These are phyloP conservation scores for Chytriomyces sp. DNA, from an alignment of 192 early-diverging fungal species.

Conservation along the genomic window DNA sequence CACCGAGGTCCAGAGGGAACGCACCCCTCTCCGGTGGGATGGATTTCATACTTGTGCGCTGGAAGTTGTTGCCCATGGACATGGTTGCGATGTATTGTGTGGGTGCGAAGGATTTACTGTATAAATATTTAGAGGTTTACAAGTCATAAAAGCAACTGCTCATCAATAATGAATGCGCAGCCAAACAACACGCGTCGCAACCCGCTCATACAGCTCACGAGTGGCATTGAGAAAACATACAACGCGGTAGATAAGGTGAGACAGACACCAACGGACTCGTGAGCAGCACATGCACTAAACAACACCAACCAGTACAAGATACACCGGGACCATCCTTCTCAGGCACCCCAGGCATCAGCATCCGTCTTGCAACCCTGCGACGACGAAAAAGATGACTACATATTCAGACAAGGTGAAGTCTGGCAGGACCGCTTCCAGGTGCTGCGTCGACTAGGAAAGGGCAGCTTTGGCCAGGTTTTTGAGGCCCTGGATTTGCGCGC, in stretches of 20 bases:
- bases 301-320: background rate
- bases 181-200: background rate
- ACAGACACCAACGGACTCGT: too few species aligned
- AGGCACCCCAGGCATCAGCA: background rate
- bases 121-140: background rate
- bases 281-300: background rate
- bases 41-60: conserved; percentile 39
- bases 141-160: background rate
- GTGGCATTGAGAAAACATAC: background rate
- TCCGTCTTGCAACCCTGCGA: conserved; percentile 18
- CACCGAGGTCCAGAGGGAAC: conserved; percentile 88
- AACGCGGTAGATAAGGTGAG: background rate
- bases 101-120: too few species aligned
- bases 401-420: conserved; percentile 33
- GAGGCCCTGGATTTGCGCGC: conserved; percentile 25
- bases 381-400: conserved; percentile 45
- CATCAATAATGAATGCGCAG: background rate
- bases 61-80: conserved; percentile 36
- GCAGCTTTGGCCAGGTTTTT: conserved; percentile 45
- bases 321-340: background rate
- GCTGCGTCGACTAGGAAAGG: conserved; percentile 32
- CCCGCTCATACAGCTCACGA: conserved; percentile 3
- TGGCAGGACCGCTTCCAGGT: conserved; percentile 31
- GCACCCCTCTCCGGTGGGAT: conserved; percentile 85
- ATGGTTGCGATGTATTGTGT: background rate